Percentiles rank a stretch among this genome's conserved stretches.
Conservation (phyloP, 1,284 basidiomycete species). For the Pyrrhoderma noxium region DNA sequence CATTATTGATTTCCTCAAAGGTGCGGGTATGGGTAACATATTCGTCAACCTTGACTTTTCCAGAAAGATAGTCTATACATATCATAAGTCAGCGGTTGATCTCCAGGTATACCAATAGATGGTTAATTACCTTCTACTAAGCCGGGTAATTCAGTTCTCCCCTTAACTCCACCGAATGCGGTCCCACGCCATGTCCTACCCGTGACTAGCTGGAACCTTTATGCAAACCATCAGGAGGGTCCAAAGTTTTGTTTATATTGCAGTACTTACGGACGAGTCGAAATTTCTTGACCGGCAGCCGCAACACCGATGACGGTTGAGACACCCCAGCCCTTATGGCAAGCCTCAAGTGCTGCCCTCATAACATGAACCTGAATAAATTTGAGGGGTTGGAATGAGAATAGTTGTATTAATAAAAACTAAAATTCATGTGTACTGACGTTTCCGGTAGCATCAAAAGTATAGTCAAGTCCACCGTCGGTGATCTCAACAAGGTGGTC, state of each 20-base stretch:
- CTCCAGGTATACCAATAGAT: neutral
- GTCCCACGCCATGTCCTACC: conserved; percentile 94
- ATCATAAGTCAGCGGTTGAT: neutral
- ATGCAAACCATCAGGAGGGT: conserved; percentile 15
- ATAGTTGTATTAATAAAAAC: neutral
- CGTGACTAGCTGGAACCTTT: conserved; percentile 81
- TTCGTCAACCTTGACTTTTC: conserved; percentile 79
- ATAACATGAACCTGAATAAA: conserved; percentile 87
- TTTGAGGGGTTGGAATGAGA: too few species aligned
- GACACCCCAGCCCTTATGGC: conserved; percentile 99
- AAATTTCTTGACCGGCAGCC: conserved; percentile 95
- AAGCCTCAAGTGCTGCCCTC: conserved; percentile 92
- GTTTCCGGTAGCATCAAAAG: conserved; percentile 95
- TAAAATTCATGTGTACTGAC: conserved; percentile 36
- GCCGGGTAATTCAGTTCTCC: conserved; percentile 87
- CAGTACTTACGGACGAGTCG: conserved; percentile 79
- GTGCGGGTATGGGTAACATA: conserved; percentile 80
- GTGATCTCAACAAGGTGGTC: conserved; percentile 90
- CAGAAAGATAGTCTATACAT: conserved; percentile 58
- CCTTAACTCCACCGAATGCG: conserved; percentile 98
- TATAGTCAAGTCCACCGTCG: conserved; percentile 96
- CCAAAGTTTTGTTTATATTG: neutral
- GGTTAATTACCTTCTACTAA: conserved; percentile 61
- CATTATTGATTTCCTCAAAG: conserved; percentile 78
- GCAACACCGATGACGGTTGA: conserved; percentile 93